Percentiles rank a stretch among this genome's conserved stretches.
These are phyloP conservation scores for Aspergillus sclerotioniger DNA, from an alignment of 495 filamentous ascomycete genomes.

Conservation along the genomic window DNA sequence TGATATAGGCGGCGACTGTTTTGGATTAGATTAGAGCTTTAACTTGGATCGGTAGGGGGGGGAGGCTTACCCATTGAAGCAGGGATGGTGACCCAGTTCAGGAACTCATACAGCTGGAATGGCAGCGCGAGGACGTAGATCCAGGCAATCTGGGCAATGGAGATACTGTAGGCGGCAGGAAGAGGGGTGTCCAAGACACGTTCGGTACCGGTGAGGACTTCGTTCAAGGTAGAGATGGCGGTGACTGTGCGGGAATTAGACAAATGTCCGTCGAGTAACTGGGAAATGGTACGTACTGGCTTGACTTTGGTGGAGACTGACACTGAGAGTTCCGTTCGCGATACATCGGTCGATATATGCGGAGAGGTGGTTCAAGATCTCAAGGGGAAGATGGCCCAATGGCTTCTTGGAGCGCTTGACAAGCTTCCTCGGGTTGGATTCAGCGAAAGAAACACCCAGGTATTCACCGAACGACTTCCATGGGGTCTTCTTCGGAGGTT, in stretches of 20 bases:
- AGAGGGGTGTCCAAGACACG: constrained; percentile 82
- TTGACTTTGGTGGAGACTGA: constrained; percentile 46
- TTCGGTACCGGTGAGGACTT: constrained; percentile 71
- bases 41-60: not conserved
- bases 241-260: constrained; percentile 27
- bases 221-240: constrained; percentile 56
- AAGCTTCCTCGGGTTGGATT: constrained; percentile 69
- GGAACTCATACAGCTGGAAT: constrained; percentile 68
- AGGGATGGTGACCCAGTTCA: constrained; percentile 80
- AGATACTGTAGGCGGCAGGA: constrained; percentile 80
- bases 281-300: constrained; percentile 30
- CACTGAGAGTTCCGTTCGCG: constrained; percentile 53
- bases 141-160: constrained; percentile 85
- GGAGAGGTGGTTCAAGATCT: constrained; percentile 71
- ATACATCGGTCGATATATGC: constrained; percentile 60
- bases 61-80: constrained; percentile 61
- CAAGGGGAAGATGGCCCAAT: constrained; percentile 74
- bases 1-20: constrained; percentile 76
- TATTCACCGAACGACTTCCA: constrained; percentile 68
- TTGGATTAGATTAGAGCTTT: constrained; percentile 1
- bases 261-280: not conserved
- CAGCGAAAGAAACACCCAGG: constrained; percentile 66
- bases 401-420: constrained; percentile 63
- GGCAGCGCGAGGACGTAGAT: constrained; percentile 80
- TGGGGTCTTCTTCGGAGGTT: constrained; percentile 41